Conservation (phyloP, 257 asterid genomes). For the Capsicum rhomboideum region DNA sequence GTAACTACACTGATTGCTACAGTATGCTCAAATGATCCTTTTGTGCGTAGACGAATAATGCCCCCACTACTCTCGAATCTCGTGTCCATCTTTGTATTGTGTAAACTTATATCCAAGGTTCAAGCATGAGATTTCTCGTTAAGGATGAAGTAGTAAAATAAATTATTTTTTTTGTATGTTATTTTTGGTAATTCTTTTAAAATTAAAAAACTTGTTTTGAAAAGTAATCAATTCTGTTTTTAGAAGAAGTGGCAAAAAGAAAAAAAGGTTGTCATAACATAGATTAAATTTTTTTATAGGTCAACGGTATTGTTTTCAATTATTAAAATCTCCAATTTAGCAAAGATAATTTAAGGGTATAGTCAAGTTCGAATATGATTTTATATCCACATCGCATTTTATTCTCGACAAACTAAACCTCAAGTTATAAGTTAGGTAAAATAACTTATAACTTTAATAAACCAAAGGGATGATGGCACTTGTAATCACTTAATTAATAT, state of each 20-base stretch:
- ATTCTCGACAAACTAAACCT: not conserved
- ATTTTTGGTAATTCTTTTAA: not conserved
- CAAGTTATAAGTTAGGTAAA: not conserved
- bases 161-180: not conserved
- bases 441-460: too few relatives aligned
- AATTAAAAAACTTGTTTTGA: not conserved
- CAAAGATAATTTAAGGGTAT: not conserved
- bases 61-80: too few relatives aligned
- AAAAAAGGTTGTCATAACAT: not conserved
- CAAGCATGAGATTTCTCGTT: accelerated
- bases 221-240: not conserved
- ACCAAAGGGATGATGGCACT: not conserved
- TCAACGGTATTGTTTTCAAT: not conserved
- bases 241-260: not conserved
- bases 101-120: accelerated
- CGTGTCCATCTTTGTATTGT: too few relatives aligned
- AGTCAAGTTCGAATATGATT: not conserved
- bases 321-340: not conserved
- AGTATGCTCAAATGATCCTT: too few relatives aligned
- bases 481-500: not conserved
- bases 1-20: too few relatives aligned
- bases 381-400: not conserved
- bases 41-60: too few relatives aligned
- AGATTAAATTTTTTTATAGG: not conserved
- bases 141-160: not conserved